phyloP scores from a whole-genome alignment of 2,329 filamentous ascomycete species.

The Penicillium sp. region DNA sequence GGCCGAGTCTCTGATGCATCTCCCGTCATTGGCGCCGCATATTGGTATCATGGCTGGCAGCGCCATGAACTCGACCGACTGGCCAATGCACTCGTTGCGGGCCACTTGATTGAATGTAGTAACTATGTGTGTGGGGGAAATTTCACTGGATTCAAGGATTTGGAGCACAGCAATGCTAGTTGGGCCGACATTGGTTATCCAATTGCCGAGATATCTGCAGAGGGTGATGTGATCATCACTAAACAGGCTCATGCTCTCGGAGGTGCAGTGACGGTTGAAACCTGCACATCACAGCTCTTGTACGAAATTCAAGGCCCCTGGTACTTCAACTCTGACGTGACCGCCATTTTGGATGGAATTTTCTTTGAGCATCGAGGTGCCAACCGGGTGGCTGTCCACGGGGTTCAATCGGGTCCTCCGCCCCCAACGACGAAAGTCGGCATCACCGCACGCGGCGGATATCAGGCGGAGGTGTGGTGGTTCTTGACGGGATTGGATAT shows the following conservation, averaged over 20 bases:
- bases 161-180: conserved; percentile 25
- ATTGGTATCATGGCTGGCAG: conserved; percentile 42
- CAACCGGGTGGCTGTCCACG: conserved; percentile 47
- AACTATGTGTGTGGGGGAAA: conserved; percentile 42
- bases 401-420: conserved; percentile 40
- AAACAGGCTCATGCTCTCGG: conserved; percentile 36
- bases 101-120: conserved; percentile 38
- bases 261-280: conserved; percentile 45
- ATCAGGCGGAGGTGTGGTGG: conserved; percentile 43
- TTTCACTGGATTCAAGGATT: conserved; percentile 39
- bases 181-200: conserved; percentile 45
- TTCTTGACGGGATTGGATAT: conserved; percentile 44
- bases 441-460: conserved; percentile 43
- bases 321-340: conserved; percentile 56
- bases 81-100: conserved; percentile 37
- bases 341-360: conserved; percentile 46
- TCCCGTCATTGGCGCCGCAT: conserved; percentile 39
- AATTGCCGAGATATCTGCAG: conserved; percentile 41
- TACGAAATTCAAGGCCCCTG: conserved; percentile 52
- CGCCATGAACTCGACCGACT: conserved; percentile 33
- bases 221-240: conserved; percentile 40
- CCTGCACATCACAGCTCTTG: conserved; percentile 48
- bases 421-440: conserved; percentile 49
- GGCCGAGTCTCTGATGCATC: conserved; percentile 43
- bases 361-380: conserved; percentile 47